phyloP scores from a whole-genome alignment of 2,329 filamentous ascomycete genomes.

The Mycosphaerelloides madeirae region DNA sequence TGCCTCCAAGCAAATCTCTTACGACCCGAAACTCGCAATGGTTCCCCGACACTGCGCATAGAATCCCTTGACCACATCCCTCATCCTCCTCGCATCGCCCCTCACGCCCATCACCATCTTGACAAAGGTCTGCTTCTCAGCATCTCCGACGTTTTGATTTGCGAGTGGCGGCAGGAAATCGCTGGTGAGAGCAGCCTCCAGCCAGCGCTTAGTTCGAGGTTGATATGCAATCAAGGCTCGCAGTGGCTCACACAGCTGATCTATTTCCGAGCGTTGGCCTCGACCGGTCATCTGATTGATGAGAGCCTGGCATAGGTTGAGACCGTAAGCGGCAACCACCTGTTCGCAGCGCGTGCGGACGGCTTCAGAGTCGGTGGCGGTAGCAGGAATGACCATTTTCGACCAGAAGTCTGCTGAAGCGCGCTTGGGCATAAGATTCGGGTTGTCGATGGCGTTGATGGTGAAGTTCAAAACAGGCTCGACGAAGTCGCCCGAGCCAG shows the following conservation, averaged over 20 bases:
- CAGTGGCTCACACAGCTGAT: conserved; percentile 64
- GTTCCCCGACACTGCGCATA: conserved; percentile 62
- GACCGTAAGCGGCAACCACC: conserved; percentile 57
- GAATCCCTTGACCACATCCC: conserved; percentile 65
- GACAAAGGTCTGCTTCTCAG: conserved; percentile 61
- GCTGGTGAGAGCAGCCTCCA: conserved; percentile 55
- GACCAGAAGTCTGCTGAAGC: conserved; percentile 74
- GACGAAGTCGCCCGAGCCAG: conserved; percentile 49
- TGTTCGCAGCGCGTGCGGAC: conserved; percentile 21
- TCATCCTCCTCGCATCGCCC: conserved; percentile 57
- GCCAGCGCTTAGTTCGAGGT: conserved; percentile 29
- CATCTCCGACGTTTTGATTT: conserved; percentile 53
- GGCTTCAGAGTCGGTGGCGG: conserved; percentile 32
- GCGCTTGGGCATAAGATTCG: conserved; percentile 70
- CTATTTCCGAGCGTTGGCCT: conserved; percentile 66
- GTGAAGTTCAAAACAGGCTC: conserved; percentile 62
- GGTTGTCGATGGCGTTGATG: conserved; percentile 63
- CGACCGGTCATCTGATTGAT: conserved; percentile 64
- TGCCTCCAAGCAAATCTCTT: background rate
- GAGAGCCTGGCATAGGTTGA: conserved; percentile 55
- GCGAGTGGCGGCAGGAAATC: conserved; percentile 46
- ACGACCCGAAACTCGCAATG: conserved; percentile 19
- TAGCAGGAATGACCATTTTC: conserved; percentile 41
- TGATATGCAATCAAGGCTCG: conserved; percentile 53
- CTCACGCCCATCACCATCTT: conserved; percentile 63